A percentile compares a stretch with the other conserved stretches of the same genome.
phyloP scores from a whole-genome alignment of 176 grass and related monocot species.

The Ensete ventricosum region DNA sequence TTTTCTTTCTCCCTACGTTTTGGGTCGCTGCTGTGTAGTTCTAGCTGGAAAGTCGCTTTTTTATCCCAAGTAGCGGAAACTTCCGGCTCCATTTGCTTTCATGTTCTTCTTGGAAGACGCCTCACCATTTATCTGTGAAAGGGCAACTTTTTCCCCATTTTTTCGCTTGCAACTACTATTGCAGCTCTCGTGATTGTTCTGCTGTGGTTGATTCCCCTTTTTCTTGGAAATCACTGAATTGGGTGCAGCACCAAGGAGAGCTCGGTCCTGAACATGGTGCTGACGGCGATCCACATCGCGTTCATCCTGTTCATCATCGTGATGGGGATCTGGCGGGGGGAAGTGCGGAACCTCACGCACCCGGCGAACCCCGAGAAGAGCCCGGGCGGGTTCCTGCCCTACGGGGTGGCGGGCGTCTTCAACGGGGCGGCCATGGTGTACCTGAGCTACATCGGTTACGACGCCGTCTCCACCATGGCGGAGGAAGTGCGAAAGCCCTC shows the following conservation, averaged over 20 bases:
- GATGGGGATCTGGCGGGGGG: slow-evolving; percentile 66
- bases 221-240: no score
- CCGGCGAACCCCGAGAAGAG: slow-evolving; percentile 39
- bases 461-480: slow-evolving; percentile 97
- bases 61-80: no score
- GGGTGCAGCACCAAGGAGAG: slow-evolving; percentile 85
- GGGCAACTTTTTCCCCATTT: no score
- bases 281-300: slow-evolving; percentile 63
- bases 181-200: neutral
- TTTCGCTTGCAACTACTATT: no score
- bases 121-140: no score
- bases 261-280: slow-evolving; percentile 72
- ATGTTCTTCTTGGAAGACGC: no score
- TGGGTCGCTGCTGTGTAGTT: no score
- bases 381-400: slow-evolving; percentile 65
- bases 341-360: slow-evolving; percentile 52
- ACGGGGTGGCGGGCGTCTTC: slow-evolving; percentile 69
- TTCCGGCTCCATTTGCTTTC: no score
- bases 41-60: no score
- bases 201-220: neutral
- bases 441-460: slow-evolving; percentile 97
- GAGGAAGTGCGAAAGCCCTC: slow-evolving; percentile 71
- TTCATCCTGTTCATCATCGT: slow-evolving; percentile 92
- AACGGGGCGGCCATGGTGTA: slow-evolving; percentile 89
- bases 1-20: no score